Base-by-base conservation (phyloP, 2,329 filamentous ascomycete species). In the Aspergillus sp. region DNA sequence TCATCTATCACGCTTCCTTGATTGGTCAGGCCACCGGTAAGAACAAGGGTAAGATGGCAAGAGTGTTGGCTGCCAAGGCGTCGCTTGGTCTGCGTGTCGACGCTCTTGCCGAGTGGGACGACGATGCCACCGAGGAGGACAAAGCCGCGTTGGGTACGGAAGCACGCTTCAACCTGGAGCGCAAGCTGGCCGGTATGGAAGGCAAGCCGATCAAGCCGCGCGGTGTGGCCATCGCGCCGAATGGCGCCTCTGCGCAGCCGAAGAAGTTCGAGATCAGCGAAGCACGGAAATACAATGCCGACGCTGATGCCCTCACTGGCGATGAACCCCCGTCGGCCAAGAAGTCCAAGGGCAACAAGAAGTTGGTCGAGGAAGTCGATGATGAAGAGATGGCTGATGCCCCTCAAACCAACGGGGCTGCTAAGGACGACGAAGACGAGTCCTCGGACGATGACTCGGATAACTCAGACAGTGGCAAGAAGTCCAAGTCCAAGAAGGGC, bases 41-140 rank as follows among this genome's bases (percentile, higher is more conserved):
- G 76, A 97, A 97, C 78, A 98, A 98, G 83, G 93, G 93, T 61
- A 98, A 98, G 78, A 95, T 98, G 64, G 93, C 93, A 38, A 88
- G 93, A 79, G 89, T 95, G 77, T 80, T 98, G 51, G 86, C 93
- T 42, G 86, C 91, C 57, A 97, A 97, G 78, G 83, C 91, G 41
- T 88, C 93, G 28, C 81, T 98, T 43, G 90, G 90, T 76, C 77
- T 96, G 42, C 89, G 93, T 72, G 86, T 95, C 43, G 93, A 98
- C 69, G 88, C 93, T 29, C 79, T 94, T 40, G 82, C 83, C 45
- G 86, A 90, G 53, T 88, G 86, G 76, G 80, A 85, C 50, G 76
- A 84, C 50, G 82, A 85, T 42, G 81, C 82, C 27, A 87, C 91
- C 29, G 93, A 98, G 58, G 91, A 98, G 66, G 88, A 94, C 67